Evolutionary conservation across 2,329 filamentous ascomycete genomes (phyloP), one percentile per base, ranked within the genome.

Genomic region (Cytospora leucostoma): DNA sequence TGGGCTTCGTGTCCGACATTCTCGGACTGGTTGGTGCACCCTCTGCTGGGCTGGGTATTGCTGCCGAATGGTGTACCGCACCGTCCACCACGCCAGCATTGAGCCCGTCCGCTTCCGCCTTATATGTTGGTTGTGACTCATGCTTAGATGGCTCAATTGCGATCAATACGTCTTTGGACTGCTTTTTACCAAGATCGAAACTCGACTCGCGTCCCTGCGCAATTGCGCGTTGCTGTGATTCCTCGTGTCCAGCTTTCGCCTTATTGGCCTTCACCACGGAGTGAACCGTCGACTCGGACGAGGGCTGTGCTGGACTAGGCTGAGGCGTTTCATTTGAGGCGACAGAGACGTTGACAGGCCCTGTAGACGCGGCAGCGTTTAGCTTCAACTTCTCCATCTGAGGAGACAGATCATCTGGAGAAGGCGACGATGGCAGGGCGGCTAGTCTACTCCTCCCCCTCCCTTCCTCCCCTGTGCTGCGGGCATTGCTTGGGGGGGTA

Each of bases 311-410:
- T 55, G 59, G 44, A 21, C 59, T 47, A 61, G 61, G 32, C 56
- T 49, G 21, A 59, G 56, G 19, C 37, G 49, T 47, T 47, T 63
- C 55, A 63, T 55, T 59, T 55, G 60, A 38, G 56, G 47, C 34
- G 57, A 59, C 47, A 59, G 33, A 33, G 63, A 52, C 5, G 40
- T n/a, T 17, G 64, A 35, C 19, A 47, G 65, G 38, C 59, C 56
- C 65, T 66, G 62, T 44, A n/a, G 59, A 56, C 7, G 62, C 59
- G 49, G 27, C 5, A 54, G 59, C 40, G 49, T 60, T 66, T 66
- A 66, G 65, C 57, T 56, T 65, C 62, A 66, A 56, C 59, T 62
- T 66, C 49, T 65, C 62, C 60, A 65, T 59, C 8, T 60, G 61
- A 17, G 47, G 27, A 40, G 52, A 37, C 27, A 66, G 55, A 33